Evolutionary conservation across 2,329 filamentous ascomycete species (phyloP).

Genomic region (Apiospora saccharicola): DNA sequence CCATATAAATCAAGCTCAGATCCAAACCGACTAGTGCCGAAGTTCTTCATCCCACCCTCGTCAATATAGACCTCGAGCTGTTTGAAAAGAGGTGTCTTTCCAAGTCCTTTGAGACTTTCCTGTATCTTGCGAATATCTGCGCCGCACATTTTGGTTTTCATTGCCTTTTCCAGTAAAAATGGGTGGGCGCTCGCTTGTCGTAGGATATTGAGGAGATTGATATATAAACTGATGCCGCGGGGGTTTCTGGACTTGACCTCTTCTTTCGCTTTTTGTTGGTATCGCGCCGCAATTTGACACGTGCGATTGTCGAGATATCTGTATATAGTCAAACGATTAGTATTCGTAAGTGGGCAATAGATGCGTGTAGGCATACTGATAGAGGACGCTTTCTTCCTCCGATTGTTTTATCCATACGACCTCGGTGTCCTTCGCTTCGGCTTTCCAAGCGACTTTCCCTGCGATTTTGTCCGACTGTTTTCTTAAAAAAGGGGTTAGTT

Average conservation of each 20-base stretch:
- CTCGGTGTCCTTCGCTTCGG: background rate
- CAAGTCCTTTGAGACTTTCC: background rate
- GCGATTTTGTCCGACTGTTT: background rate
- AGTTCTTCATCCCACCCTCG: too few species aligned
- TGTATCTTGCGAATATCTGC: background rate
- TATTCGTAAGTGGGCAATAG: too few species aligned
- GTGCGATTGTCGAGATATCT: background rate
- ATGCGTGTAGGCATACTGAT: background rate
- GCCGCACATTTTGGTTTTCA: background rate
- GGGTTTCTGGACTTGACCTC: too few species aligned
- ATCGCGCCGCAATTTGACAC: too few species aligned
- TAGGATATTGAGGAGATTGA: background rate
- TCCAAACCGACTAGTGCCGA: too few species aligned
- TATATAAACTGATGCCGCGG: background rate
- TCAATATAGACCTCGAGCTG: background rate
- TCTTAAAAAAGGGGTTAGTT: background rate
- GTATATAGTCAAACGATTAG: background rate
- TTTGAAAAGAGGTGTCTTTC: background rate
- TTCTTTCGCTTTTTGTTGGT: too few species aligned
- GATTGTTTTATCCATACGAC: background rate
- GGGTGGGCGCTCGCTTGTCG: constrained; percentile 7
- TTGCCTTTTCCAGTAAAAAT: background rate
- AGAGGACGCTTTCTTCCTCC: constrained; percentile 15
- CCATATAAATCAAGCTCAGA: background rate
- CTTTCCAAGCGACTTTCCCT: background rate